Evolutionary conservation across 2,329 filamentous ascomycete species (phyloP).

Genomic region (Epichloe uncinata): DNA sequence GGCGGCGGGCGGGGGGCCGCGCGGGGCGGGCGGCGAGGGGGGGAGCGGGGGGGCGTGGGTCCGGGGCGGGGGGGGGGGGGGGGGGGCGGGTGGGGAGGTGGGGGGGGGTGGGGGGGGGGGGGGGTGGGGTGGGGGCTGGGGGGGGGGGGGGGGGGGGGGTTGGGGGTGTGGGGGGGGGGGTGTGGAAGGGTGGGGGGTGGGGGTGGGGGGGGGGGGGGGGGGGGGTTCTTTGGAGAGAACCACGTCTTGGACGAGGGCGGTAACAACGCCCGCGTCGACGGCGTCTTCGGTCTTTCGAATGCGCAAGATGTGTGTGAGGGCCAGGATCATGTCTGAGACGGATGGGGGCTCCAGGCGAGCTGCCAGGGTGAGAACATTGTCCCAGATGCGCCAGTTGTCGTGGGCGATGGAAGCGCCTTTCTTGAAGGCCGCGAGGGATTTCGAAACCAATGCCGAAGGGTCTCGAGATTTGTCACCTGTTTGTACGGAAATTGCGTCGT

Average conservation of each 20-base stretch:
- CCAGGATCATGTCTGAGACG: slow-evolving; percentile 61
- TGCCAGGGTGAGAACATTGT: slow-evolving; percentile 83
- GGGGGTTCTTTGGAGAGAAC: slow-evolving; percentile 30
- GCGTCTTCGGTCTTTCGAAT: slow-evolving; percentile 67
- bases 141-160: too few relatives aligned
- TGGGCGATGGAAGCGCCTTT: slow-evolving; percentile 72
- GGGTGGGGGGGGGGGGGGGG: too few relatives aligned
- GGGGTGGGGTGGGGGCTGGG: too few relatives aligned
- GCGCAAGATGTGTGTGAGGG: slow-evolving; percentile 60
- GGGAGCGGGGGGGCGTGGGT: too few relatives aligned
- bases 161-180: too few relatives aligned
- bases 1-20: too few relatives aligned
- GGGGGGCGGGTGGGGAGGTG: too few relatives aligned
- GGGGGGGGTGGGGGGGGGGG: too few relatives aligned
- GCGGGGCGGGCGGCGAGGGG: too few relatives aligned
- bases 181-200: too few relatives aligned
- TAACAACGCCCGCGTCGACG: slow-evolving; percentile 61
- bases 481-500: slow-evolving; percentile 11
- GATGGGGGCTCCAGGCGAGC: slow-evolving; percentile 64
- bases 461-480: slow-evolving; percentile 24
- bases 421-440: slow-evolving; percentile 76
- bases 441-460: slow-evolving; percentile 49
- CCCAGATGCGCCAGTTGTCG: slow-evolving; percentile 89
- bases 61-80: too few relatives aligned
- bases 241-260: slow-evolving; percentile 58